phyloP scores from a whole-genome alignment of 2,329 filamentous ascomycete genomes.

The Periglandula ipomoeae region DNA sequence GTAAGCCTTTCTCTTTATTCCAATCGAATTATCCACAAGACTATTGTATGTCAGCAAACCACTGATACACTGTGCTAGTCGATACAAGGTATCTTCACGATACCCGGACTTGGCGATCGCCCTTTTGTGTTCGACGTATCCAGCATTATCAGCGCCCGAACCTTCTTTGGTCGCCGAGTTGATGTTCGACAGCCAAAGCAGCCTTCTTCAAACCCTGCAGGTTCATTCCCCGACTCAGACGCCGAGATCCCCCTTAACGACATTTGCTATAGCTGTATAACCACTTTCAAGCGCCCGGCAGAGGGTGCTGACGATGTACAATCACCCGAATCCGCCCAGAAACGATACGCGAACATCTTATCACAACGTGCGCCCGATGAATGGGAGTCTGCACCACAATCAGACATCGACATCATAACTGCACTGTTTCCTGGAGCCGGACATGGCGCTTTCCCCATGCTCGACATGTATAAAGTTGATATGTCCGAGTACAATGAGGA shows the following conservation, averaged over 20 bases:
- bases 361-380: conserved; percentile 23
- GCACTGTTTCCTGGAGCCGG: conserved; percentile 26
- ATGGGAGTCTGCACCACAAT: conserved; percentile 37
- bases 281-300: conserved; percentile 40
- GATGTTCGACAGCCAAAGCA: conserved; percentile 36
- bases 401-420: conserved; percentile 34
- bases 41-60: too few species aligned
- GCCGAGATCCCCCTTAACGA: conserved; percentile 27
- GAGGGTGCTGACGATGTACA: conserved; percentile 28
- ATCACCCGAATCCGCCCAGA: conserved; percentile 27
- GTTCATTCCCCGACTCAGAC: conserved; percentile 31
- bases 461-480: conserved; percentile 48
- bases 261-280: conserved; percentile 40
- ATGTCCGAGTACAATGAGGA: conserved; percentile 35
- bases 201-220: conserved; percentile 25
- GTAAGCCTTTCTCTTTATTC: conserved; percentile 20
- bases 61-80: conserved; percentile 30
- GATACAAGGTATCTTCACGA: conserved; percentile 47
- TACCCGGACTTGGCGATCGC: conserved; percentile 35
- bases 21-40: neutral
- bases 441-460: conserved; percentile 36
- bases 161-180: conserved; percentile 41
- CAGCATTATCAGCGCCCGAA: conserved; percentile 33
- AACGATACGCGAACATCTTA: conserved; percentile 33
- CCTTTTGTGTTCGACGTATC: conserved; percentile 45